Base-by-base conservation (phyloP, 331 rosid species). In the Malus hybrid region DNA sequence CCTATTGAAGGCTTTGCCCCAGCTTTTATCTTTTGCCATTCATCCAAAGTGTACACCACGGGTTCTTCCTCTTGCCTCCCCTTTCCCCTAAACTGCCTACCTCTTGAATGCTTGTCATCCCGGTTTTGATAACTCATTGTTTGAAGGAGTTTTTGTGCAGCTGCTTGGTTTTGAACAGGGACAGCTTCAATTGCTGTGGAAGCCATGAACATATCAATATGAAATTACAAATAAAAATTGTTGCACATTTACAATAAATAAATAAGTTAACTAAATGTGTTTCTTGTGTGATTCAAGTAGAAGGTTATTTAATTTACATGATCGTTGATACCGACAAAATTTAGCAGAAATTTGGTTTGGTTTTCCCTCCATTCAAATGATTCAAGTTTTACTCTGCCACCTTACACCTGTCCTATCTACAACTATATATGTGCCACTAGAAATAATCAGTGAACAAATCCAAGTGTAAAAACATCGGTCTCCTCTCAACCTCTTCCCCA, bases 91-190 rank as follows among this genome's bases (percentile, higher is more conserved):
- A 67, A 48, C 73, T 54, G 83, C 72, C 90, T 20, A 67, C 93
- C 86, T 76, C 44, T 87, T 16, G 52, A 70, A 72, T 73, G 80
- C 46, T 83, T 73, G 65, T 57, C 76, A 68, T 77, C 82, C 76
- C 50, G 83, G 80, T 83, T 83, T 24, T 79, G 92, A 56, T 85
- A 73, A 68, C 83, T 87, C 87, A 87, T 74, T 80, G 85, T 94
- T 84, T 90, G 91, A 72, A 85, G 99, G 67, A 94, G 87, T 33
- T 92, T 94, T 78, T 94, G 99, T n/a, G 99, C 79, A 50, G 99
- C 96, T 22, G 96, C 97, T 85, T 94, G 97, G 77, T 94, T 94
- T 84, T 92, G 96, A 62, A 94, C 82, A 22, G 97, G 97, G 78
- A 79, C 87, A 72, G 77, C 84, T 80, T 92, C 99, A 72, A 85